These are phyloP conservation scores for Austroboletus novae-zelandiae DNA, from an alignment of 1,284 basidiomycete species.

Conservation along the genomic window DNA sequence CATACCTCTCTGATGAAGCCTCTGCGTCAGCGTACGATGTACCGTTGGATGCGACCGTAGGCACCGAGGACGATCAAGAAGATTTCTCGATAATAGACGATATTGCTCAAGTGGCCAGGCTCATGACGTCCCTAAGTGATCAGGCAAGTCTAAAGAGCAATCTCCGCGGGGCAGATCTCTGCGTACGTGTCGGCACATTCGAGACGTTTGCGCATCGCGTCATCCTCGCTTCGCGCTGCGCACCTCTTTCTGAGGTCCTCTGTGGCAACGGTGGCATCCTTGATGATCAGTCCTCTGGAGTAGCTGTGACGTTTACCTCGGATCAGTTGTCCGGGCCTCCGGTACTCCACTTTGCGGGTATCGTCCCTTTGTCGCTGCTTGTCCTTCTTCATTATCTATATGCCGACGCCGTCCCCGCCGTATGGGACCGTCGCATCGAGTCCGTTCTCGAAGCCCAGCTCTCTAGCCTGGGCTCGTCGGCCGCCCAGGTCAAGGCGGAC, in stretches of 20 bases:
- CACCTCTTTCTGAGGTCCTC: constrained; percentile 47
- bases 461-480: constrained; percentile 39
- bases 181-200: constrained; percentile 43
- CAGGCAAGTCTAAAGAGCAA: constrained; percentile 32
- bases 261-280: constrained; percentile 29
- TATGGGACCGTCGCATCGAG: constrained; percentile 83
- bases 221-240: constrained; percentile 63
- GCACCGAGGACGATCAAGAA: constrained; percentile 40
- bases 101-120: constrained; percentile 40
- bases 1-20: constrained; percentile 37
- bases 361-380: constrained; percentile 66
- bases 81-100: constrained; percentile 50
- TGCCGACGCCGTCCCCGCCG: constrained; percentile 76
- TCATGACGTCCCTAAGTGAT: constrained; percentile 41
- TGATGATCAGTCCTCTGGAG: constrained; percentile 30
- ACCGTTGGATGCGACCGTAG: constrained; percentile 5
- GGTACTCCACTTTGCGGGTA: constrained; percentile 45
- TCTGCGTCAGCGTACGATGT: background rate
- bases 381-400: constrained; percentile 87
- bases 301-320: constrained; percentile 32
- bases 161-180: constrained; percentile 58
- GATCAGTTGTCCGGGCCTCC: constrained; percentile 8
- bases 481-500: constrained; percentile 59
- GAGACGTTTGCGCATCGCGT: constrained; percentile 65
- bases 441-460: constrained; percentile 45